These are phyloP conservation scores for Aureobasidium musti DNA, from an alignment of 2,329 filamentous ascomycete genomes.

Conservation along the genomic window DNA sequence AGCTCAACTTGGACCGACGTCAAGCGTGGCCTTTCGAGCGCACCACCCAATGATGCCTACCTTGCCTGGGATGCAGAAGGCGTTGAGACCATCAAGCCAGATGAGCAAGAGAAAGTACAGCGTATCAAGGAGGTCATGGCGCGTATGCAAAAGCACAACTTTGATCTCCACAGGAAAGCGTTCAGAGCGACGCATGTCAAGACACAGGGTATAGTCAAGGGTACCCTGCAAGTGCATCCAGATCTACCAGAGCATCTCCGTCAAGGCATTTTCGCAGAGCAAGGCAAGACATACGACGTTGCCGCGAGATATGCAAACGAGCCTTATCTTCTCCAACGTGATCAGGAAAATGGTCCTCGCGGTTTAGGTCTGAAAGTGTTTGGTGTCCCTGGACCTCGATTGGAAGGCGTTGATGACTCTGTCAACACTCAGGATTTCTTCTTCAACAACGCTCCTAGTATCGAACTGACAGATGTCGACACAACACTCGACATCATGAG, in stretches of 20 bases:
- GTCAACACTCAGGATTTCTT: constrained; percentile 39
- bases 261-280: constrained; percentile 32
- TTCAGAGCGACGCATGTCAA: constrained; percentile 35
- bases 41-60: constrained; percentile 36
- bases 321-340: constrained; percentile 34
- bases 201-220: constrained; percentile 35
- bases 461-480: constrained; percentile 40
- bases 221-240: constrained; percentile 33
- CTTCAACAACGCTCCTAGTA: constrained; percentile 41
- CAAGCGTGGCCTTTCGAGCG: constrained; percentile 34
- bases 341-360: constrained; percentile 33
- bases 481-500: constrained; percentile 41
- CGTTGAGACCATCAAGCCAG: constrained; percentile 26
- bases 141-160: constrained; percentile 33
- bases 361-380: constrained; percentile 36
- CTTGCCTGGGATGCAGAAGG: constrained; percentile 30
- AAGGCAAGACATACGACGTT: constrained; percentile 32
- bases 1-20: constrained; percentile 26
- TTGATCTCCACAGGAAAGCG: constrained; percentile 33
- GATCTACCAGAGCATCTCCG: constrained; percentile 35
- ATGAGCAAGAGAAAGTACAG: constrained; percentile 32
- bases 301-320: constrained; percentile 35
- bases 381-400: constrained; percentile 28
- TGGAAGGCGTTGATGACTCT: constrained; percentile 31
- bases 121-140: constrained; percentile 31